Base-by-base conservation (phyloP, 441 rosid genomes). In the Gossypium davidsonii region DNA sequence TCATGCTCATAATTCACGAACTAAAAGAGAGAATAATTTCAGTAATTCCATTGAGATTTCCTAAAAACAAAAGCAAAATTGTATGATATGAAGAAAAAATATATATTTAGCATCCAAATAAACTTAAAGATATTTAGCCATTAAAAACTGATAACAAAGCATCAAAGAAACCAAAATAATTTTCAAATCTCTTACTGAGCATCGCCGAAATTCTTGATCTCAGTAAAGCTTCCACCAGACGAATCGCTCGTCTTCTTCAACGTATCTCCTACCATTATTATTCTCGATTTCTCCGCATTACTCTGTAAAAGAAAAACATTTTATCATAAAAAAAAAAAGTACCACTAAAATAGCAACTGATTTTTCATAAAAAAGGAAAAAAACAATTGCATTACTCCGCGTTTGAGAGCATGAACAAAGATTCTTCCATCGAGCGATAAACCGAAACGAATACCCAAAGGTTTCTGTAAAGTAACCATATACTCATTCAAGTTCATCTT, bases 401-500 rank as follows among this genome's bases (percentile, higher is more conserved):
- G 86, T 77, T 83, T 89, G 4, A 94, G 85, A 74, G 93, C 86
- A 79, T 88, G 96, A 59, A 94, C 93, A 71, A 90, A 82, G 80
- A 91, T 86, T 74, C 79, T 87, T 39, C 96, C 97, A 61, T 91
- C 95, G 6, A 80, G 79, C 9, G 92, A 81, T 31, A 87, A 70
- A 10, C 90, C 98, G 72, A 94, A 89, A 10, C 97, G 92, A 78
- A 94, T 88, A 4, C 97, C 97, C 3, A 92, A 88, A n/a, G 98
- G 97, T 75, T 89, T 92, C 77, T 91, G 86, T 0, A 94, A 88
- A 46, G 95, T 88, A 25, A 90, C 97, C 98, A 94, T 88, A 75
- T 94, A 91, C 92, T 94, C 97, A 25, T 91, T 94, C 83, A 94
- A 73, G 79, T 91, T 91, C 91, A 90, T 89, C 84, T 80, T 89